Percentiles rank a stretch among this genome's conserved stretches.
These are phyloP conservation scores for Alternaria triticina DNA, from an alignment of 2,329 filamentous ascomycete species.

Conservation along the genomic window DNA sequence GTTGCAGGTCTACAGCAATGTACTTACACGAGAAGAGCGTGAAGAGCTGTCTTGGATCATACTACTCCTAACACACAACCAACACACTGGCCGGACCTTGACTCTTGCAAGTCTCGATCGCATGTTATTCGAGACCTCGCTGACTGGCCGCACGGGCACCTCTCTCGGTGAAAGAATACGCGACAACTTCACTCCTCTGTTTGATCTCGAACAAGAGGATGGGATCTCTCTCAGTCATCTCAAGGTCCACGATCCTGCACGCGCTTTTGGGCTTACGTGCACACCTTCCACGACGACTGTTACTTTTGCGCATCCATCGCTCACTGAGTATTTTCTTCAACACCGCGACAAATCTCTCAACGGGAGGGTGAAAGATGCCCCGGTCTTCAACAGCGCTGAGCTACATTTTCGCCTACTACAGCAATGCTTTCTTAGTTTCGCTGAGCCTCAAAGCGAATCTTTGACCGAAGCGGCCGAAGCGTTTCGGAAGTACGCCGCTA, in stretches of 20 bases:
- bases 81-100: neutral
- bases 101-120: neutral
- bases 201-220: neutral
- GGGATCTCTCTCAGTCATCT: neutral
- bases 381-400: neutral
- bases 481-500: neutral
- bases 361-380: neutral
- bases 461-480: neutral
- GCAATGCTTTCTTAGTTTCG: neutral
- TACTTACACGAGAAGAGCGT: neutral
- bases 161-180: neutral
- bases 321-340: neutral
- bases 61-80: neutral
- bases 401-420: neutral
- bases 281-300: neutral
- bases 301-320: neutral
- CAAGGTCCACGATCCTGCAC: neutral
- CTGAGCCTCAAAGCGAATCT: neutral
- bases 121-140: neutral
- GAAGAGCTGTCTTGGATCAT: neutral
- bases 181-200: neutral
- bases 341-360: neutral
- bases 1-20: neutral
- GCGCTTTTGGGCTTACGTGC: neutral
- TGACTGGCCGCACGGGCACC: neutral